Evolutionary conservation across 2,329 filamentous ascomycete genomes (phyloP).

Genomic region (Colletotrichum lupini): DNA sequence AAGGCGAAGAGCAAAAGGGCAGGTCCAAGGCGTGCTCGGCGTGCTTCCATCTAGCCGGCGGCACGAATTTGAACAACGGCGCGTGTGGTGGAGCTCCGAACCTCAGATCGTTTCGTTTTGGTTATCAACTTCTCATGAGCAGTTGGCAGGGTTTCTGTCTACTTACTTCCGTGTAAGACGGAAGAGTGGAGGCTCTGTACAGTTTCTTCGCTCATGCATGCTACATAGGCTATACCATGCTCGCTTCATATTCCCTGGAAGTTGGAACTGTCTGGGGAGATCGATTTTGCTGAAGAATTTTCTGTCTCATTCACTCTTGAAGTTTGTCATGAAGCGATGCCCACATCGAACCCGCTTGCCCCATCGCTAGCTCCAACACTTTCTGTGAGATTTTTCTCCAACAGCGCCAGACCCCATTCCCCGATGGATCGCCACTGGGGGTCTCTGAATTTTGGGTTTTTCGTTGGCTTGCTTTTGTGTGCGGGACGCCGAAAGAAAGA

Average conservation of each 20-base stretch:
- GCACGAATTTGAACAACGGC: too few species aligned
- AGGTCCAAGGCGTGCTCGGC: neutral
- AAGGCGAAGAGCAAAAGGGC: too few species aligned
- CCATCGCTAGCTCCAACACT: neutral
- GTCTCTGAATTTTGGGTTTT: neutral
- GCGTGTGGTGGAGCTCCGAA: neutral
- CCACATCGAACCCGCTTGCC: slow-evolving; percentile 11
- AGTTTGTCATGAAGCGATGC: neutral
- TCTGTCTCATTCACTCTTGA: neutral
- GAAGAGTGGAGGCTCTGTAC: slow-evolving; percentile 14
- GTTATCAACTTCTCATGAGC: neutral
- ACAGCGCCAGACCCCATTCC: neutral
- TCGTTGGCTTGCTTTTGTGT: neutral
- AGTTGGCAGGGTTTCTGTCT: neutral
- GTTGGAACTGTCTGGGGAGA: neutral
- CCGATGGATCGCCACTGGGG: slow-evolving; percentile 4
- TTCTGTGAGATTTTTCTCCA: neutral
- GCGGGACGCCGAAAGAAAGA: neutral
- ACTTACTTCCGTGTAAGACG: slow-evolving; percentile 9
- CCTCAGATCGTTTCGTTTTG: neutral
- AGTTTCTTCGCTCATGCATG: neutral
- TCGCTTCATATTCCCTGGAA: neutral
- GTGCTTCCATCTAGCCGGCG: neutral
- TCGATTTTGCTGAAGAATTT: slow-evolving; percentile 11
- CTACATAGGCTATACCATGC: neutral